These are phyloP conservation scores for Colletotrichum sojae DNA, from an alignment of 2,329 filamentous ascomycete genomes.

Conservation along the genomic window DNA sequence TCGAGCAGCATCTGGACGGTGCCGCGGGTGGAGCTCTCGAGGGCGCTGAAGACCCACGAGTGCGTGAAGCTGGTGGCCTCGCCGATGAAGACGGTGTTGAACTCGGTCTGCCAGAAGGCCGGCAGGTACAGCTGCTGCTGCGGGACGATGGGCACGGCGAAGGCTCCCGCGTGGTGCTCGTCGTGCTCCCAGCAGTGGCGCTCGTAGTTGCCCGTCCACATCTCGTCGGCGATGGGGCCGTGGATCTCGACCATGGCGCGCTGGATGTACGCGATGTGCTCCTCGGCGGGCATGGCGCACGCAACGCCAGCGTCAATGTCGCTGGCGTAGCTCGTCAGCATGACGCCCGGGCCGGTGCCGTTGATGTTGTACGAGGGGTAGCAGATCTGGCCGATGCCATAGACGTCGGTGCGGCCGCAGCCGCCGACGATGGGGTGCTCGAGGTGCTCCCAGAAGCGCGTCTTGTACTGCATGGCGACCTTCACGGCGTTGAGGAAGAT, in stretches of 20 bases:
- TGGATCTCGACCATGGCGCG: conserved; percentile 70
- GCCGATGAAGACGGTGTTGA: conserved; percentile 52
- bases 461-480: conserved; percentile 70
- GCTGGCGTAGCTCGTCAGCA: conserved; percentile 63
- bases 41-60: conserved; percentile 65
- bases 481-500: conserved; percentile 48
- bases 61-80: conserved; percentile 67
- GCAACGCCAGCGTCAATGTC: conserved; percentile 57
- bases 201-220: conserved; percentile 71
- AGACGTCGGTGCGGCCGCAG: conserved; percentile 62
- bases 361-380: conserved; percentile 68
- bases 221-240: conserved; percentile 57
- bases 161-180: conserved; percentile 69
- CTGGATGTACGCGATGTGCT: conserved; percentile 67
- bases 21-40: conserved; percentile 70
- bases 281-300: conserved; percentile 60
- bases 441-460: conserved; percentile 55
- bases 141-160: conserved; percentile 64
- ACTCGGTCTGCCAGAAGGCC: conserved; percentile 72
- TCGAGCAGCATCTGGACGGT: conserved; percentile 68
- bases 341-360: conserved; percentile 63
- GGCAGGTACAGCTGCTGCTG: conserved; percentile 73
- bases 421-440: conserved; percentile 56
- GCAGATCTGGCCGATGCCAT: conserved; percentile 65
- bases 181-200: conserved; percentile 72